Evolutionary conservation across 306 rosid genomes (phyloP).

Genomic region (Prunus salicina): DNA sequence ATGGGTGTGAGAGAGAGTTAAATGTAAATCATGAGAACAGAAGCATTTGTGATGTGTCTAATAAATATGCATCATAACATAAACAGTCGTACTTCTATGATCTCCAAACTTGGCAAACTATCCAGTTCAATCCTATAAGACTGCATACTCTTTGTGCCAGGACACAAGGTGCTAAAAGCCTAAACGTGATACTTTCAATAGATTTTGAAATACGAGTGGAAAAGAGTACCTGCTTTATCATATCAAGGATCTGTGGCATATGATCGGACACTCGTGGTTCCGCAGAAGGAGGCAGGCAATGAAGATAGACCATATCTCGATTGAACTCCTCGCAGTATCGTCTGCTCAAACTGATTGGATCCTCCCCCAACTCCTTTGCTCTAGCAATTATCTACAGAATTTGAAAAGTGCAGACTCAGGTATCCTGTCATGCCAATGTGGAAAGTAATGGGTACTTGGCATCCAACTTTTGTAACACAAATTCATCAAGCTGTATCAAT

Average conservation of each 20-base stretch:
- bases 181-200: background rate
- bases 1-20: background rate
- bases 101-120: background rate
- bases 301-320: slow-evolving; percentile 70
- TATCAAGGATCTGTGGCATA: slow-evolving; percentile 78
- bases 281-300: slow-evolving; percentile 77
- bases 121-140: background rate
- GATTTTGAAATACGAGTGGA: slow-evolving; percentile 1
- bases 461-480: slow-evolving; percentile 19
- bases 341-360: slow-evolving; percentile 76
- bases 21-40: background rate
- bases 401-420: slow-evolving; percentile 91
- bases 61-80: background rate
- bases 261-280: slow-evolving; percentile 95
- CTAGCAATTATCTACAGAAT: slow-evolving; percentile 94
- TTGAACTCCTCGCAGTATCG: slow-evolving; percentile 78
- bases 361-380: slow-evolving; percentile 84
- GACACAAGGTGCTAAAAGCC: background rate
- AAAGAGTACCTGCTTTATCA: slow-evolving; percentile 76
- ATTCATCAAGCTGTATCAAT: background rate
- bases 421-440: slow-evolving; percentile 85
- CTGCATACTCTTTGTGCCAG: background rate
- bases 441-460: slow-evolving; percentile 52
- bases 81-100: background rate
- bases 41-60: background rate